These are phyloP conservation scores for Leucosporidium scottii DNA, from an alignment of 768 basidiomycete species.

Conservation along the genomic window DNA sequence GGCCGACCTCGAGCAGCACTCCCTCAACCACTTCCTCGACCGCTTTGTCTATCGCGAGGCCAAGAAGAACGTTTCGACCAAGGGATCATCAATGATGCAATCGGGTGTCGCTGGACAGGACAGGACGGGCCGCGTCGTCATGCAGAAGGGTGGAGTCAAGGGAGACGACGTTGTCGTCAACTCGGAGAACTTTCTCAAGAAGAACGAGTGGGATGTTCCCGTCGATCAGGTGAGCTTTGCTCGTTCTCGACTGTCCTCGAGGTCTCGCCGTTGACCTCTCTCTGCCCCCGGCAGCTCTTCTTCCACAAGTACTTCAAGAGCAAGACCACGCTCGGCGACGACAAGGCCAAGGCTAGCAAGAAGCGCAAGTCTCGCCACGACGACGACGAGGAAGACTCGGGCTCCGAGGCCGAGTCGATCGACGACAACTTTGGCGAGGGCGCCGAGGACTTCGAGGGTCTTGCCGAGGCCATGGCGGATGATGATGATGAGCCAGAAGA, in stretches of 20 bases:
- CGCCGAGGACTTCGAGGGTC: conserved; percentile 6
- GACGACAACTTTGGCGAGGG: conserved; percentile 19
- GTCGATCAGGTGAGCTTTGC: conserved; percentile 36
- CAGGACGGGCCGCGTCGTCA: conserved; percentile 48
- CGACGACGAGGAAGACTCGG: conserved; percentile 12
- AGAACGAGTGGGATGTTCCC: conserved; percentile 65
- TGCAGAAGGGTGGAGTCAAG: conserved; percentile 65
- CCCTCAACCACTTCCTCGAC: conserved; percentile 89
- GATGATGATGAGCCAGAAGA: conserved; percentile 24
- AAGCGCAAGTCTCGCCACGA: conserved; percentile 30
- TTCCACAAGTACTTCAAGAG: conserved; percentile 81
- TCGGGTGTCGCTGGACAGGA: conserved; percentile 65
- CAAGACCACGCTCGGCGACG: conserved; percentile 55
- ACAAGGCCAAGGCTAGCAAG: conserved; percentile 25
- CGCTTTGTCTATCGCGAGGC: conserved; percentile 96
- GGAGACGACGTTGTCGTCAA: conserved; percentile 60
- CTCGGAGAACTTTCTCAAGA: conserved; percentile 65
- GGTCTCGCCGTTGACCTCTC: neutral
- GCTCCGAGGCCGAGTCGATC: conserved; percentile 14
- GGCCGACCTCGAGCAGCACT: conserved; percentile 84
- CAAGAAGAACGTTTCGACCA: conserved; percentile 60
- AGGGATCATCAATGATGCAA: conserved; percentile 91
- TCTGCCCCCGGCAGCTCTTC: conserved; percentile 55
- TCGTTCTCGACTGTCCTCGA: no score
- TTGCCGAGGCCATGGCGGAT: conserved; percentile 21